Evolutionary conservation across 2,329 filamentous ascomycete genomes (phyloP).

Genomic region (Emydomyces testavorans): DNA sequence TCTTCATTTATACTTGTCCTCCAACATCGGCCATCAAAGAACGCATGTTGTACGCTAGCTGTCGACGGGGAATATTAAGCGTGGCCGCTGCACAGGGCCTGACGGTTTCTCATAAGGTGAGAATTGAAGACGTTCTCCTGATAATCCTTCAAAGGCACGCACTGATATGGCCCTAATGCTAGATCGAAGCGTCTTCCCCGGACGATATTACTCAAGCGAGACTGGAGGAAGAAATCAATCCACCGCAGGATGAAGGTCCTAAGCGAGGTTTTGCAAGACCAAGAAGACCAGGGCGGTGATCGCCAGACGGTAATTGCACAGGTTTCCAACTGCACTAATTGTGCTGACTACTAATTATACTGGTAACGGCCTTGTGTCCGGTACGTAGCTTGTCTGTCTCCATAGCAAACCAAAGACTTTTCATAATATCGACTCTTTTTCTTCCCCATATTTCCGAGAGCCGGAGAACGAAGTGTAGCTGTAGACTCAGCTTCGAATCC

Average conservation of each 20-base stretch:
- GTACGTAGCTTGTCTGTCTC: neutral
- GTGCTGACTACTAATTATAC: neutral
- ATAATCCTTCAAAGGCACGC: neutral
- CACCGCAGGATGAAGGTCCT: constrained; percentile 37
- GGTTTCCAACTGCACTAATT: neutral
- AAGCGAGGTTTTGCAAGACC: constrained; percentile 51
- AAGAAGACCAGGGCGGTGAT: constrained; percentile 47
- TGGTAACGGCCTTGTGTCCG: neutral
- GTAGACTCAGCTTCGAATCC: neutral
- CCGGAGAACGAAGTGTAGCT: neutral
- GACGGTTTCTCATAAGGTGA: constrained; percentile 46
- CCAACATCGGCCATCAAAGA: constrained; percentile 51
- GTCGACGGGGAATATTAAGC: constrained; percentile 43
- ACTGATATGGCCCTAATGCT: constrained; percentile 6
- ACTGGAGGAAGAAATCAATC: constrained; percentile 44
- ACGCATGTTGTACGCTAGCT: constrained; percentile 54
- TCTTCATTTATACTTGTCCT: constrained; percentile 57
- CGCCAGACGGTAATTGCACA: neutral
- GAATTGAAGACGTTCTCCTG: constrained; percentile 9
- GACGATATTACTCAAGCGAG: constrained; percentile 45
- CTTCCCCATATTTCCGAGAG: neutral
- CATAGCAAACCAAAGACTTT: no score
- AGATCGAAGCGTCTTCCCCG: constrained; percentile 50
- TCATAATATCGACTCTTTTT: neutral
- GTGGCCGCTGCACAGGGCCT: constrained; percentile 47